phyloP scores from a whole-genome alignment of 1,284 basidiomycete species.

The Irpex sp. region DNA sequence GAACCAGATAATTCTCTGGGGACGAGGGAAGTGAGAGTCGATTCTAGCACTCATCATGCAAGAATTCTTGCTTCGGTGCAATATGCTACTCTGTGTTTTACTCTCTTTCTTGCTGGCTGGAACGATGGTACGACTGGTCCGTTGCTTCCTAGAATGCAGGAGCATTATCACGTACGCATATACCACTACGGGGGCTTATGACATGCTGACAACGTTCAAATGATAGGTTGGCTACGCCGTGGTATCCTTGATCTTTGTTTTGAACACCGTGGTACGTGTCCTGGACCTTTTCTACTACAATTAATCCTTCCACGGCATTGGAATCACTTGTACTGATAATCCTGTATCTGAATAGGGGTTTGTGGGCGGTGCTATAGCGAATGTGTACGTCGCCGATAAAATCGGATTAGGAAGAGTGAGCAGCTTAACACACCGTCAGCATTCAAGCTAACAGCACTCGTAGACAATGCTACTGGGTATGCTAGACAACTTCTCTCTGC shows the following conservation, averaged over 20 bases:
- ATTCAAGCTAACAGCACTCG: too few species aligned
- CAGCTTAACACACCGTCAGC: neutral
- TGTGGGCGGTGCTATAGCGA: conserved; percentile 41
- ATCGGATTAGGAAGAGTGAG: conserved; percentile 55
- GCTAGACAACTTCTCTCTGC: too few species aligned
- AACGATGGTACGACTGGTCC: conserved; percentile 61
- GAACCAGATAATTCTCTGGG: too few species aligned
- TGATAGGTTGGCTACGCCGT: conserved; percentile 37
- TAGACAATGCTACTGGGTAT: conserved; percentile 26
- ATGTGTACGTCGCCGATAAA: conserved; percentile 46
- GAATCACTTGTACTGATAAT: too few species aligned
- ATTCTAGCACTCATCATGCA: neutral
- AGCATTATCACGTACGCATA: conserved; percentile 38
- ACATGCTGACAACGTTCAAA: neutral
- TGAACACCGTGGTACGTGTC: conserved; percentile 43
- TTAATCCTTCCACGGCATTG: too few species aligned
- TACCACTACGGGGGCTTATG: neutral
- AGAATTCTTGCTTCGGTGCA: conserved; percentile 25
- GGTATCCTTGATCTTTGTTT: conserved; percentile 56
- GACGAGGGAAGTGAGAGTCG: neutral
- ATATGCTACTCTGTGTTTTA: conserved; percentile 36
- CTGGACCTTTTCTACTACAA: neutral
- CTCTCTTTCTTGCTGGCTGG: conserved; percentile 52
- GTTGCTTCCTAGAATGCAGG: conserved; percentile 52
- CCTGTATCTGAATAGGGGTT: conserved; percentile 34